Percentiles rank a stretch among this genome's conserved stretches.
phyloP scores from a whole-genome alignment of 2,329 filamentous ascomycete species.

The Penicillium sp. region DNA sequence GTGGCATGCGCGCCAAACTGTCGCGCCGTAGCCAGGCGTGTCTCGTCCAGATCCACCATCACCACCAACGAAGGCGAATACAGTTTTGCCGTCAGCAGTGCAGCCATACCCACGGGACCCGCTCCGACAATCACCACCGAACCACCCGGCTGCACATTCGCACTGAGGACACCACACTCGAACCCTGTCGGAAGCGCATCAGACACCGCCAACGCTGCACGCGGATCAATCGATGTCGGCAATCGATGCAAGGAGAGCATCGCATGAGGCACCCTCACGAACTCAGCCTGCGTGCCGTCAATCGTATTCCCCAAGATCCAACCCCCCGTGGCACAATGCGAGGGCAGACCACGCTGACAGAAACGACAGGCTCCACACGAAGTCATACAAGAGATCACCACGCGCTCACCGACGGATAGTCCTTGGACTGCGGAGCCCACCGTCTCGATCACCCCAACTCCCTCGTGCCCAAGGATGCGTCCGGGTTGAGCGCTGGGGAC shows the following conservation, averaged over 20 bases:
- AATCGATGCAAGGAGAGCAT: conserved; percentile 54
- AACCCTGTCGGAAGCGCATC: conserved; percentile 62
- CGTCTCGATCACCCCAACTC: conserved; percentile 55
- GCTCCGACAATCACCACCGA: conserved; percentile 60
- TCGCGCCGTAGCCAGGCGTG: conserved; percentile 53
- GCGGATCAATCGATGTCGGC: conserved; percentile 48
- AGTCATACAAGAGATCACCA: conserved; percentile 57
- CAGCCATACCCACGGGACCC: conserved; percentile 61
- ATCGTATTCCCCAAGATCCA: conserved; percentile 59
- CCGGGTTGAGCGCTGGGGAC: conserved; percentile 54
- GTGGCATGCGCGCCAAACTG: conserved; percentile 54
- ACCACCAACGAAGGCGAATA: conserved; percentile 59
- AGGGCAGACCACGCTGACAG: conserved; percentile 56
- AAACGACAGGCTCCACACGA: conserved; percentile 57
- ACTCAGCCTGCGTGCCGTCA: conserved; percentile 62
- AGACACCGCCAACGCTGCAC: conserved; percentile 54
- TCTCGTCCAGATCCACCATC: conserved; percentile 56
- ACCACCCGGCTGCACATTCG: conserved; percentile 55
- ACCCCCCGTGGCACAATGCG: conserved; percentile 58
- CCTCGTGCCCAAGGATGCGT: conserved; percentile 58
- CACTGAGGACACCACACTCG: conserved; percentile 59
- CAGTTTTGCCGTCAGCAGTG: conserved; percentile 58
- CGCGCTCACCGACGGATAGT: conserved; percentile 55
- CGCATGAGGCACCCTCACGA: conserved; percentile 57
- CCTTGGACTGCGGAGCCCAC: conserved; percentile 51